Evolutionary conservation across 2,329 filamentous ascomycete genomes (phyloP), one percentile per base, ranked within the genome.

Genomic region (Colletotrichum higginsianum): DNA sequence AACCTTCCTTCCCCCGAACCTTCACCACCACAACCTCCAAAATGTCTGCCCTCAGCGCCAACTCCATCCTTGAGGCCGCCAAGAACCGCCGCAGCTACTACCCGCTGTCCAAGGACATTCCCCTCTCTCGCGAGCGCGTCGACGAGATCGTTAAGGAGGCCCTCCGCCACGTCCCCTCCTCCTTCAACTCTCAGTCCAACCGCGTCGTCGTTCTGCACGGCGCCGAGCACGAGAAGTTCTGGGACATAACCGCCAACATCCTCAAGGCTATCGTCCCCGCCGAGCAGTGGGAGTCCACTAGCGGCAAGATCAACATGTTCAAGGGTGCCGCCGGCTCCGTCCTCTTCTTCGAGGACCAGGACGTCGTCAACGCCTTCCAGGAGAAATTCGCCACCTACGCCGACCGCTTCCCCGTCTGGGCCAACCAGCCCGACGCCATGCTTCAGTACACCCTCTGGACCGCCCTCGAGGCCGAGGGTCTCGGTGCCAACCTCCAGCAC

Each of bases 401-500:
- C 75, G 93, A 96, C 80, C 90, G 92, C 77, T 97, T 98, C 87
- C 90, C 91, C 73, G 79, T 80, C 76, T 98, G 94, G 93, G 90
- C 91, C 68, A 85, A 88, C 74, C 94, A 98, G 84, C 91, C 91
- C 74, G 89, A 88, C 80, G 95, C 89, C 82, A 98, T 98, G 90
- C 89, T 94, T 79, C 93, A 98, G 86, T 93, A 89, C 83, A 86
- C 90, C 75, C 80, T 94, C 76, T 98, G 95, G 95, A 92, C 91
- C 21, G 93, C 92, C 4, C 90, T 98, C 68, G 93, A 95, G 84
- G 87, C 91, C 72, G 94, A 96, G 80, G 94, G 95, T 40, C 89
- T 97, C 67, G 94, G 94, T 75, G 93, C 92, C 80, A 97, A 95
- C 87, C 88, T 98, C 64, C 95, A 98, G 87, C 95, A 98, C 86